Conservation (phyloP, 345 rosid species). For the Turritis glabra region DNA sequence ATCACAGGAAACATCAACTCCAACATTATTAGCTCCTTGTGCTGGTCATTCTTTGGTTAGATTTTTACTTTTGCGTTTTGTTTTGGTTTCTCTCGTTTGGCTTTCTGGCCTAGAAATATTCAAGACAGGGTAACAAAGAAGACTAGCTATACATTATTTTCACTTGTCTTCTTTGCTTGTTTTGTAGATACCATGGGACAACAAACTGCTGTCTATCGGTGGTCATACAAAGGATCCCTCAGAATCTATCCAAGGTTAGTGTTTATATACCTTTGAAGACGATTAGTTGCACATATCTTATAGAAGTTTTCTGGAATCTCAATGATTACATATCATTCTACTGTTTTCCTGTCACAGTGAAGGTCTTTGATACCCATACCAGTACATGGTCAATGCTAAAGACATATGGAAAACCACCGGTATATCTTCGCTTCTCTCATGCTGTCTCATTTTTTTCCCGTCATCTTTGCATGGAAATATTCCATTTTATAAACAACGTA, state of each 20-base stretch:
- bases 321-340: constrained; percentile 14
- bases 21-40: constrained; percentile 60
- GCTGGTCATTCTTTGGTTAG: constrained; percentile 99
- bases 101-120: constrained; percentile 22
- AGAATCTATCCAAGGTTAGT: constrained; percentile 80
- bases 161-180: constrained; percentile 26
- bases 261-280: background rate
- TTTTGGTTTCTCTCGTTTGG: constrained; percentile 9
- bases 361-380: constrained; percentile 75
- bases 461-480: constrained; percentile 25
- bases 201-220: constrained; percentile 86
- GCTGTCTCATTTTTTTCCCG: constrained; percentile 1
- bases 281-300: constrained; percentile 6
- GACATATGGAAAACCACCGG: constrained; percentile 98
- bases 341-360: constrained; percentile 60
- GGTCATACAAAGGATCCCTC: constrained; percentile 96
- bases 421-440: constrained; percentile 47
- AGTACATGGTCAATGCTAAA: constrained; percentile 80
- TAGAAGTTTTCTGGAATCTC: constrained; percentile 8
- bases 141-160: constrained; percentile 23
- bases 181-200: constrained; percentile 84
- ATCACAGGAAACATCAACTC: constrained; percentile 54
- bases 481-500: constrained; percentile 2
- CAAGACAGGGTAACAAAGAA: constrained; percentile 30
- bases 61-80: constrained; percentile 21